Evolutionary conservation across 2,329 filamentous ascomycete species (phyloP), one percentile per base, ranked within the genome.

Genomic region (Aspergillus unguis): DNA sequence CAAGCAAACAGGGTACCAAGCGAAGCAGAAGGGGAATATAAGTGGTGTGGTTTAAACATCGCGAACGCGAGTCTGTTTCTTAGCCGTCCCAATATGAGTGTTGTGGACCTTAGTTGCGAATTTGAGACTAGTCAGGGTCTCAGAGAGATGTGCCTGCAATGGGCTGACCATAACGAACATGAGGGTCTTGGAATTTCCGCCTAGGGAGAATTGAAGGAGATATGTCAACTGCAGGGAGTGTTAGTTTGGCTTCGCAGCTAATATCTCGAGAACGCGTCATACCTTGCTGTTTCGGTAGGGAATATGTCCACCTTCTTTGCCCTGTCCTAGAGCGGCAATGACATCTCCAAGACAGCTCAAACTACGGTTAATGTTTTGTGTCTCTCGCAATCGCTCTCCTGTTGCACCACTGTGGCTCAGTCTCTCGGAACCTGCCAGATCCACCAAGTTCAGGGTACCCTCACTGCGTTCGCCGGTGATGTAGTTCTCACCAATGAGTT

Each of bases 121-220:
- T 65, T 94, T 87, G 71, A 99, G 79, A 78, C 91, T 96, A 41
- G 92, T 96, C 68, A 96, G 78, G 3, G 92, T 96, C 78, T 99
- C 94, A 65, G 87, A 88, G 59, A 96, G 77, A 75, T 97, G 94
- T 5, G 85, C 88, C 75, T 95, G 89, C 54, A 97, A 77, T 32
- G 94, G 94, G 62, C 88, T 94, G 52, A 96, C 88, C 92, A 97
- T 97, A 69, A 97, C 90, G 71, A 99, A 96, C 94, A 99, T 99
- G 64, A 99, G 85, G 0, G 94, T 99, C 75, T 96, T 95, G 62
- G 88, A 94, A 71, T 96, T 96, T 11, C 94, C 94, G 3, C 94
- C 92, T 6, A 99, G 78, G 3, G 90, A 96, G 67, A 94, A 95
- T 82, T 97, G 90, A 35, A 99, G 81, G 43, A 99, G 80, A 67